Percentiles rank a stretch among this genome's conserved stretches.
Conservation (phyloP, 179 eudicot genomes). For the Camellia oleifera region DNA sequence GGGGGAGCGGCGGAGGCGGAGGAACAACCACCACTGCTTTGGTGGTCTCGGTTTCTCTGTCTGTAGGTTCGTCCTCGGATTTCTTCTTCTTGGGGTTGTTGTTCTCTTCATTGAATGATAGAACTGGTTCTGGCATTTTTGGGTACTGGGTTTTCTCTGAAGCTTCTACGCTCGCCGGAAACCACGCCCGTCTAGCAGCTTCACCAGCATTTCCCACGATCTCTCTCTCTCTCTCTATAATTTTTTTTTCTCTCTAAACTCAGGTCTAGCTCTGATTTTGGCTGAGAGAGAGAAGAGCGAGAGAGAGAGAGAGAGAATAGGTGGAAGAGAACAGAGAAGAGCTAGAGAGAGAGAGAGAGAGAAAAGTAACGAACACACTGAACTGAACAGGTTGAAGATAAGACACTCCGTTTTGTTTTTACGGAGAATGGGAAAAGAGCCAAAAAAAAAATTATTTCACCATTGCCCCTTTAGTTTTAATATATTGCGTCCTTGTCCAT, state of each 20-base stretch:
- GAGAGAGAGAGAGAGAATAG: too few species aligned
- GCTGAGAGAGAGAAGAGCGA: too few species aligned
- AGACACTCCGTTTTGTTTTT: too few species aligned
- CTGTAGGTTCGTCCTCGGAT: neutral
- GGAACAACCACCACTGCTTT: neutral
- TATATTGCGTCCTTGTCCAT: too few species aligned
- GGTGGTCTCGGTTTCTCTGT: neutral
- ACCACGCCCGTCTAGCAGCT: constrained; percentile 1
- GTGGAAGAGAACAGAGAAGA: too few species aligned
- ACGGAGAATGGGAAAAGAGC: too few species aligned
- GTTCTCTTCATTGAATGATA: neutral
- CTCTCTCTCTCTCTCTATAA: constrained; percentile 1
- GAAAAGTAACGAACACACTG: too few species aligned
- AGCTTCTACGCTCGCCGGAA: constrained; percentile 9
- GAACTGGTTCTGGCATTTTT: constrained; percentile 35
- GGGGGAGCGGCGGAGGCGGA: constrained; percentile 2
- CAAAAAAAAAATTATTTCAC: too few species aligned
- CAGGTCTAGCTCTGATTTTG: neutral
- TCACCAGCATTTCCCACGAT: constrained; percentile 20
- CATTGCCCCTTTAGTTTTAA: too few species aligned
- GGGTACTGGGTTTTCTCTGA: neutral
- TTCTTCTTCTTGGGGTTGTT: neutral
- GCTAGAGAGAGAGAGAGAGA: too few species aligned
- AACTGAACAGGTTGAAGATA: too few species aligned
- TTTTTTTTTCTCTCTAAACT: neutral